Evolutionary conservation across 225 moss, liverwort and hornwort species (phyloP).

Genomic region (Takakia lepidozioides): DNA sequence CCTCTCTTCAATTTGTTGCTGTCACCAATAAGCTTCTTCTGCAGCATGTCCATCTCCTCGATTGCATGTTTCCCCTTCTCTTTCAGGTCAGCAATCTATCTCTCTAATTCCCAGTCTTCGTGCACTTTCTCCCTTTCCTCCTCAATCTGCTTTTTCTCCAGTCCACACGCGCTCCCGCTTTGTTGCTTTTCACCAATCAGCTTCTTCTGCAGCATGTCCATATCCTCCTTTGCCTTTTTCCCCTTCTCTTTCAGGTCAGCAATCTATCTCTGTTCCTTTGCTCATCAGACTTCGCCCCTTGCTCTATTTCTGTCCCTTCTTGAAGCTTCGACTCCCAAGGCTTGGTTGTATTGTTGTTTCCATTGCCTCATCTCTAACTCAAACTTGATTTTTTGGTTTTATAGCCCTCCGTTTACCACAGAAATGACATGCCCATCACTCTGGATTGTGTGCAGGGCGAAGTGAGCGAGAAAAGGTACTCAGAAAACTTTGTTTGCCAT

Average conservation of each 20-base stretch:
- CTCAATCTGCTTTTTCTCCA: slow-evolving; percentile 12
- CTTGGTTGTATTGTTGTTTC: slow-evolving; percentile 12
- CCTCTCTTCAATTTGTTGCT: no score
- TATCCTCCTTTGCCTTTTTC: slow-evolving; percentile 9
- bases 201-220: slow-evolving; percentile 10
- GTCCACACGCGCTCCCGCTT: not conserved
- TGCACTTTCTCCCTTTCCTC: slow-evolving; percentile 22
- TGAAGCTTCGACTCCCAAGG: slow-evolving; percentile 20
- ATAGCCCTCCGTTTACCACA: no score
- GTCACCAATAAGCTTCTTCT: slow-evolving; percentile 8
- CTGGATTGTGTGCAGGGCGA: no score
- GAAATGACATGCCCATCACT: no score
- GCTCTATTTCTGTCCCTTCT: slow-evolving; percentile 24
- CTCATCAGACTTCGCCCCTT: slow-evolving; percentile 10
- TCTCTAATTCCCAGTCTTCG: slow-evolving; percentile 56
- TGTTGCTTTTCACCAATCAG: slow-evolving; percentile 1
- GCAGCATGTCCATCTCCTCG: slow-evolving; percentile 10
- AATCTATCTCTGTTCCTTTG: slow-evolving; percentile 16
- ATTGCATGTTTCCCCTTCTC: slow-evolving; percentile 9
- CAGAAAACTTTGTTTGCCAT: no score
- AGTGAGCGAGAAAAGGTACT: no score
- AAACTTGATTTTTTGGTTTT: no score
- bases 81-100: slow-evolving; percentile 9
- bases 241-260: slow-evolving; percentile 7
- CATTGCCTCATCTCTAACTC: slow-evolving; percentile 13